Conservation (phyloP, 2,329 filamentous ascomycete species). For the Penicillium sp. region DNA sequence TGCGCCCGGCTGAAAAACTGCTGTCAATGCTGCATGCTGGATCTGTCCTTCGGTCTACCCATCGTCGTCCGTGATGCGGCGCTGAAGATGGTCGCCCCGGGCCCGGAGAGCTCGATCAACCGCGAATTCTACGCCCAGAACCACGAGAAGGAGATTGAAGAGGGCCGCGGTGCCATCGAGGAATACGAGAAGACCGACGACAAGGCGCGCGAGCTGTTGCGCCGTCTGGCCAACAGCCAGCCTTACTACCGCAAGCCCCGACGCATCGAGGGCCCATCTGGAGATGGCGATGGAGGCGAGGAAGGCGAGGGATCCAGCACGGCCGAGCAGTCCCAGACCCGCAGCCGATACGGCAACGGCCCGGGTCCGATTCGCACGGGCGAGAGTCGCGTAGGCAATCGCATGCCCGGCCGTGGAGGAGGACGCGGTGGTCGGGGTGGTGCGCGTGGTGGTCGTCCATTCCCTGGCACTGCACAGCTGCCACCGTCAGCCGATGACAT, state of each 20-base stretch:
- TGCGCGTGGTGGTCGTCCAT: slow-evolving; percentile 59
- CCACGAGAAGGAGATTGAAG: slow-evolving; percentile 92
- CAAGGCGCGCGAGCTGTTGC: slow-evolving; percentile 86
- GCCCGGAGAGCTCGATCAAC: slow-evolving; percentile 90
- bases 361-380: slow-evolving; percentile 76
- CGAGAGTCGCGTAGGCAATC: slow-evolving; percentile 52
- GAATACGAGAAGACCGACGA: slow-evolving; percentile 97
- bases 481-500: slow-evolving; percentile 86
- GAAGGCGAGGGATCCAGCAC: slow-evolving; percentile 38
- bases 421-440: slow-evolving; percentile 52
- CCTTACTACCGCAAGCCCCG: slow-evolving; percentile 93
- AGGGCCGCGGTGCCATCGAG: slow-evolving; percentile 81
- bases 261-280: slow-evolving; percentile 63
- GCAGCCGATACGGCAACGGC: slow-evolving; percentile 47
- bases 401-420: slow-evolving; percentile 51
- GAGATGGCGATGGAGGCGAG: slow-evolving; percentile 50
- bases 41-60: slow-evolving; percentile 91
- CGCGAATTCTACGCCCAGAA: slow-evolving; percentile 97
- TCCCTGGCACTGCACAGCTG: slow-evolving; percentile 72
- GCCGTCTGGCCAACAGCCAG: slow-evolving; percentile 85
- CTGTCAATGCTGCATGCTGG: slow-evolving; percentile 98
- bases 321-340: slow-evolving; percentile 47
- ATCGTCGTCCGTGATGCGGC: slow-evolving; percentile 95
- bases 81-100: slow-evolving; percentile 95
- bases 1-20: slow-evolving; percentile 98